Conservation (phyloP, 768 basidiomycete species). For the Leucocoprinus sp. region DNA sequence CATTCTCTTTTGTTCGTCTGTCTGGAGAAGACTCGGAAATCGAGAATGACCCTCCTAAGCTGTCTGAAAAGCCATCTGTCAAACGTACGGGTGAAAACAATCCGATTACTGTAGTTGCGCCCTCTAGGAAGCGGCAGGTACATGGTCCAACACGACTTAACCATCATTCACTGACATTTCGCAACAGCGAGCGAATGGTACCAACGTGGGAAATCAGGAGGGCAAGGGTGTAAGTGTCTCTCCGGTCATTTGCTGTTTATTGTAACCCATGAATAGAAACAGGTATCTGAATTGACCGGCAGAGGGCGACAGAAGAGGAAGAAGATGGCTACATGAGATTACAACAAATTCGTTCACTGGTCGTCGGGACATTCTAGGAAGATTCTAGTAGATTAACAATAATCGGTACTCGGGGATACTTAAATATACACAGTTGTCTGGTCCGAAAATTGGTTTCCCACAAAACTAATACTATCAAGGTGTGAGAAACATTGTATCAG, state of each 20-base stretch:
- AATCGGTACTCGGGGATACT: too few species aligned
- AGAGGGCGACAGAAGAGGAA: constrained; percentile 4
- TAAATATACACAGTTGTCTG: too few species aligned
- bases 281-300: neutral
- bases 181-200: neutral
- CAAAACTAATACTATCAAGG: neutral
- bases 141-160: neutral
- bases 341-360: too few species aligned
- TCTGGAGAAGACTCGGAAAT: constrained; percentile 1
- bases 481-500: neutral
- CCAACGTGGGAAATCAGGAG: constrained; percentile 4
- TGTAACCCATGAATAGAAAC: too few species aligned
- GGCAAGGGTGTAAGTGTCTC: neutral
- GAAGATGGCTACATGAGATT: neutral
- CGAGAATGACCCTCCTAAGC: neutral
- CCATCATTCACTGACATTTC: neutral
- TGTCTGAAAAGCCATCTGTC: neutral
- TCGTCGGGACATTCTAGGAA: too few species aligned
- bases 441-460: too few species aligned
- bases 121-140: constrained; percentile 6
- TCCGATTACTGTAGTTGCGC: neutral
- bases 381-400: too few species aligned
- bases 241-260: too few species aligned
- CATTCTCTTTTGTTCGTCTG: constrained; percentile 3
- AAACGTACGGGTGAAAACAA: neutral